Evolutionary conservation across 208 protist genomes (phyloP).

Genomic region (Plasmodiophora brassicae): DNA sequence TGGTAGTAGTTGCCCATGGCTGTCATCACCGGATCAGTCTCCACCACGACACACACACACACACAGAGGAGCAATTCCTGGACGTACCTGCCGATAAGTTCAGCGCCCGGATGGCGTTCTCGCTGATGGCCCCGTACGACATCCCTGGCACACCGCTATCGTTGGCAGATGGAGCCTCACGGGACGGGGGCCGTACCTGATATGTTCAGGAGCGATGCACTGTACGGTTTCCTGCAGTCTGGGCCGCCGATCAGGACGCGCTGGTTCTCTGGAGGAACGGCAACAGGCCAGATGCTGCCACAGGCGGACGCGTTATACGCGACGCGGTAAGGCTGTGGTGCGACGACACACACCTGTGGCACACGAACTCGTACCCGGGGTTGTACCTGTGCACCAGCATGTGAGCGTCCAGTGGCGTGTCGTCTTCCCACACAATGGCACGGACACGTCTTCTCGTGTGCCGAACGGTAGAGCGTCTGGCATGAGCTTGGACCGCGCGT

Average conservation of each 20-base stretch:
- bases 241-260: conserved; percentile 7
- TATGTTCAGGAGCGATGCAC: conserved; percentile 41
- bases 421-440: background rate
- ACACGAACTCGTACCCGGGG: no score
- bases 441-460: conserved; percentile 33
- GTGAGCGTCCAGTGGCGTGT: no score
- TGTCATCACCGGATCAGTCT: no score
- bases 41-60: no score
- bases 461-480: background rate
- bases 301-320: no score
- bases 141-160: no score
- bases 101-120: conserved; percentile 28
- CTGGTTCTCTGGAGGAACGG: background rate
- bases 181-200: conserved; percentile 43
- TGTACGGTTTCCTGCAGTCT: conserved; percentile 29
- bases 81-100: no score
- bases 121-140: background rate
- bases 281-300: background rate
- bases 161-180: no score
- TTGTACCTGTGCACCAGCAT: no score
- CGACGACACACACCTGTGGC: no score
- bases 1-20: conserved; percentile 39
- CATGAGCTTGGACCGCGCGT: conserved; percentile 14
- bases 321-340: no score
- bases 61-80: no score